Conservation (phyloP, 2,329 filamentous ascomycete genomes). For the Helicocarpus griseus region DNA sequence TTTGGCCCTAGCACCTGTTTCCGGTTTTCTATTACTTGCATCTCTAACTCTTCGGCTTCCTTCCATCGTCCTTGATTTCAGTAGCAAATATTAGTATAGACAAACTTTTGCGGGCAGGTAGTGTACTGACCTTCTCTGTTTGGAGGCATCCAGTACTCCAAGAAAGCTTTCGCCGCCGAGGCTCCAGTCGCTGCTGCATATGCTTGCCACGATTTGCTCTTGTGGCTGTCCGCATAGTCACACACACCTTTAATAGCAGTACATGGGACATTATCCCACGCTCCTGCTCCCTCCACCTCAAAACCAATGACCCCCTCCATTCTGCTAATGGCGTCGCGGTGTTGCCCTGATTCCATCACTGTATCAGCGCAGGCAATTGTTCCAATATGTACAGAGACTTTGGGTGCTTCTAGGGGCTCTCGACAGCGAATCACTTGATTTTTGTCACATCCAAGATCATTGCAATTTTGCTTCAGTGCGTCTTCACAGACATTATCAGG, state of each 20-base stretch:
- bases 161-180: neutral
- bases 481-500: neutral
- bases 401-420: too few relatives aligned
- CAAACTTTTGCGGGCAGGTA: too few relatives aligned
- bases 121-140: neutral
- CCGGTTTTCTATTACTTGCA: too few relatives aligned
- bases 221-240: slow-evolving; percentile 1
- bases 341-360: neutral
- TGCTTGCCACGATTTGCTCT: neutral
- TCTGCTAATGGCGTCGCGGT: neutral
- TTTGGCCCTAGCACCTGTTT: too few relatives aligned
- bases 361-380: neutral
- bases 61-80: too few relatives aligned
- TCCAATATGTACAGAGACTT: neutral
- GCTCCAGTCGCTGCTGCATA: neutral
- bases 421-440: neutral
- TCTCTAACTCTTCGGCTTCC: too few relatives aligned
- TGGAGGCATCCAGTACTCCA: neutral
- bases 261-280: neutral
- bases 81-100: too few relatives aligned
- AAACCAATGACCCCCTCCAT: neutral
- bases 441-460: neutral
- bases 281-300: neutral
- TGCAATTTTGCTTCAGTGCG: neutral
- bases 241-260: neutral